phyloP scores from a whole-genome alignment of 495 filamentous ascomycete species.

The Aspergillus bertholletiae region DNA sequence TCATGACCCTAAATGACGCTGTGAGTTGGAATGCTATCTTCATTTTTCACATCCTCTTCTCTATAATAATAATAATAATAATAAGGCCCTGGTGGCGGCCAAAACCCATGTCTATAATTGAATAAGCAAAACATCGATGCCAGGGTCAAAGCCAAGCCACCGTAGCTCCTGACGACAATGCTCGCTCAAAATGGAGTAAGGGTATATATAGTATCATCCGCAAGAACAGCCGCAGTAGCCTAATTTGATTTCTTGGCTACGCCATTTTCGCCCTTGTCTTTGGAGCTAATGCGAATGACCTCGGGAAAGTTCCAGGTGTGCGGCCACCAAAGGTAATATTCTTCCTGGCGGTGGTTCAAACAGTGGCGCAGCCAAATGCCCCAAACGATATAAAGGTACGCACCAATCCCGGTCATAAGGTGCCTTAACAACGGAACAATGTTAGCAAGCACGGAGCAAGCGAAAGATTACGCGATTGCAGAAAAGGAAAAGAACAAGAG shows the following conservation, averaged over 20 bases:
- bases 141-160: neutral
- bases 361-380: constrained; percentile 82
- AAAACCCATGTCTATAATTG: constrained; percentile 4
- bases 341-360: constrained; percentile 70
- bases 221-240: constrained; percentile 9
- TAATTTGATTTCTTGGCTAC: constrained; percentile 42
- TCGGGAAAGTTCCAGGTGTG: constrained; percentile 63
- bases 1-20: neutral
- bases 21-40: neutral
- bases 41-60: neutral
- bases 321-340: constrained; percentile 74
- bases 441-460: constrained; percentile 1
- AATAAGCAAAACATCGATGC: neutral
- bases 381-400: constrained; percentile 84
- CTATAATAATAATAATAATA: constrained; percentile 6
- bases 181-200: constrained; percentile 5
- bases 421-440: constrained; percentile 43
- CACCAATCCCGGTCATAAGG: constrained; percentile 63
- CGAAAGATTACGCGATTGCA: neutral
- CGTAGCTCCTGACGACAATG: constrained; percentile 20
- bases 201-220: constrained; percentile 4
- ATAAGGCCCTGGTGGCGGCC: neutral
- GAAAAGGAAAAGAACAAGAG: neutral
- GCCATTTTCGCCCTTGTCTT: constrained; percentile 22
- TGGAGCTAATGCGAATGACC: constrained; percentile 43